phyloP scores from a whole-genome alignment of 371 early-diverging fungal genomes.

The Dichotomocladium elegans region DNA sequence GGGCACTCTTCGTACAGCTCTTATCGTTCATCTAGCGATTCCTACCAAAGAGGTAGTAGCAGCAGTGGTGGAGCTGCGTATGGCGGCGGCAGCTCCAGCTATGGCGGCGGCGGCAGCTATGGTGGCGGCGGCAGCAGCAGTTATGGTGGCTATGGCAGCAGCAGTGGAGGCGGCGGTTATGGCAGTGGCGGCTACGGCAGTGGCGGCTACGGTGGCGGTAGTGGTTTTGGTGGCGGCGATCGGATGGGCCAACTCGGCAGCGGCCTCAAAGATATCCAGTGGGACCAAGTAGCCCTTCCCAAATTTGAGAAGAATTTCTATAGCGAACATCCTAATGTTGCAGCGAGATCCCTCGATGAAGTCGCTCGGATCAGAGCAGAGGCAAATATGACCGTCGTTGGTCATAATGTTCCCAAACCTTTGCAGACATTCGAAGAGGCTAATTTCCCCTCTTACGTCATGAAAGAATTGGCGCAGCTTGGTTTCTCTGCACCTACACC shows the following conservation, averaged over 20 bases:
- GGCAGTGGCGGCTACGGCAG: slow-evolving; percentile 34
- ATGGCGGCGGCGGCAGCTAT: slow-evolving; percentile 12
- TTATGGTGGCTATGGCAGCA: slow-evolving; percentile 7
- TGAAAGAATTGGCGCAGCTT: slow-evolving; percentile 78
- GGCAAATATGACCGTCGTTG: slow-evolving; percentile 74
- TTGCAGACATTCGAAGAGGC: slow-evolving; percentile 81
- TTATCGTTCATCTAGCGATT: slow-evolving; percentile 27
- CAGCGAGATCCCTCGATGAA: slow-evolving; percentile 55
- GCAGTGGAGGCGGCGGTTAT: slow-evolving; percentile 32
- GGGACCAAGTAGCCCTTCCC: slow-evolving; percentile 66
- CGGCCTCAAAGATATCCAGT: slow-evolving; percentile 59
- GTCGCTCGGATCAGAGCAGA: slow-evolving; percentile 59
- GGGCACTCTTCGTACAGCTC: slow-evolving; percentile 35
- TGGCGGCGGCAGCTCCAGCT: slow-evolving; percentile 8
- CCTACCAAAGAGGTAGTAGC: background rate
- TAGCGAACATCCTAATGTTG: slow-evolving; percentile 64
- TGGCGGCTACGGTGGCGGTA: slow-evolving; percentile 29
- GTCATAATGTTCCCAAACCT: slow-evolving; percentile 74
- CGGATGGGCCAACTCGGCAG: slow-evolving; percentile 60
- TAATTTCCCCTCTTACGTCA: slow-evolving; percentile 80
- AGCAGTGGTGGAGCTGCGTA: slow-evolving; percentile 19
- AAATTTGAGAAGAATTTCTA: slow-evolving; percentile 96
- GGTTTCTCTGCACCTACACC: slow-evolving; percentile 93
- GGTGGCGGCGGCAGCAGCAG: slow-evolving; percentile 20
- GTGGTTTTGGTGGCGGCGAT: slow-evolving; percentile 46